A percentile compares a stretch with the other conserved stretches of the same genome.
phyloP scores from a whole-genome alignment of 2,329 filamentous ascomycete species.

The Botryotinia convoluta region DNA sequence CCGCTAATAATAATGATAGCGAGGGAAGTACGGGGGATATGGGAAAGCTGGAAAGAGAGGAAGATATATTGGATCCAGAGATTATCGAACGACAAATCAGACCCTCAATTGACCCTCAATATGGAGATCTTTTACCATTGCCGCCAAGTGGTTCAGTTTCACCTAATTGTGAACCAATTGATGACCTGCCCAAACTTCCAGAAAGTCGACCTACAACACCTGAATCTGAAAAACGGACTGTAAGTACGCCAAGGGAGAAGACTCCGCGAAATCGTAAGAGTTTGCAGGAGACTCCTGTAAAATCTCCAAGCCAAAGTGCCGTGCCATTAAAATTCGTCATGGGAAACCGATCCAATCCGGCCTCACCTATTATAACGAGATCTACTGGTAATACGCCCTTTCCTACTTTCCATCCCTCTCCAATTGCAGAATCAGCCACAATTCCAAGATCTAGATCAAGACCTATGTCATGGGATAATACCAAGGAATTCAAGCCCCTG shows the following conservation, averaged over 20 bases:
- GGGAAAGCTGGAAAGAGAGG: constrained; percentile 20
- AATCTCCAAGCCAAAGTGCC: constrained; percentile 49
- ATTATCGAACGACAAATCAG: constrained; percentile 57
- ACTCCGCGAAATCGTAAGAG: constrained; percentile 29
- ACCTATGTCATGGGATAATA: constrained; percentile 60
- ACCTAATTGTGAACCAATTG: constrained; percentile 41
- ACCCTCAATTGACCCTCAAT: constrained; percentile 64
- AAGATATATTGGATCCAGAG: constrained; percentile 53
- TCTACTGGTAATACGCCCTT: constrained; percentile 41
- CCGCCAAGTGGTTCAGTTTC: constrained; percentile 58
- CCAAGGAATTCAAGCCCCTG: constrained; percentile 73
- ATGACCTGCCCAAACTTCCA: constrained; percentile 53
- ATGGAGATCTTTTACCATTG: constrained; percentile 62
- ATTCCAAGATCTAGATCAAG: constrained; percentile 45
- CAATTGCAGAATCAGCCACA: constrained; percentile 34
- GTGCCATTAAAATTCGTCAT: constrained; percentile 56
- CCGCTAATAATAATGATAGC: constrained; percentile 35
- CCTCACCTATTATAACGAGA: constrained; percentile 44
- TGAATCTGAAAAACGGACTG: constrained; percentile 31
- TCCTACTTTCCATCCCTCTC: constrained; percentile 38
- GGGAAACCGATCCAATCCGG: constrained; percentile 42
- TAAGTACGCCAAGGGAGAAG: constrained; percentile 26
- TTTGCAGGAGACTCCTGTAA: constrained; percentile 34
- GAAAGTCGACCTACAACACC: constrained; percentile 51
- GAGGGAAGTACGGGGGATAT: constrained; percentile 20